Base-by-base conservation (phyloP, 2,329 filamentous ascomycete species). In the Phaeoacremonium minimum region DNA sequence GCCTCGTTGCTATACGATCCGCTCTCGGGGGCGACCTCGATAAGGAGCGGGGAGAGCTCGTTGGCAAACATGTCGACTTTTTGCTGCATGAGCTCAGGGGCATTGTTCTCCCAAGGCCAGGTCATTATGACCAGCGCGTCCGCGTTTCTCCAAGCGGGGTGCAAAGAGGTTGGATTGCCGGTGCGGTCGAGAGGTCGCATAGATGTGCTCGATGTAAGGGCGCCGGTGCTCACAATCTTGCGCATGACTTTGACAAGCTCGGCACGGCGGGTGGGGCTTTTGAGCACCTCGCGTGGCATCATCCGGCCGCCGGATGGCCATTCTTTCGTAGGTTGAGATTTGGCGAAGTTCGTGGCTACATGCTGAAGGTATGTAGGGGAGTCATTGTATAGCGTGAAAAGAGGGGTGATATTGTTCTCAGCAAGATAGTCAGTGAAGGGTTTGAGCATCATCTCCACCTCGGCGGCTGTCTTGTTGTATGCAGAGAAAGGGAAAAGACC, bases 281-380 rank as follows among this genome's bases (percentile, higher is more conserved):
- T 17, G 26, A 36, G 34, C 12, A 30, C 34, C 4, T n/a, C 11
- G 34, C 34, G 34, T 7, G 34, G 15, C 26, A 36, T 36, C 6
- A 36, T 5, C 17, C 34, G 34, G 34, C 34, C 34, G 34, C 34
- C 34, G n/a, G n/a, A n/a, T n/a, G n/a, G n/a, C n/a, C n/a, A n/a
- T n/a, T n/a, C n/a, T n/a, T n/a, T n/a, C n/a, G n/a, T n/a, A n/a
- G n/a, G n/a, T n/a, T n/a, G n/a, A n/a, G n/a, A n/a, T n/a, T n/a
- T n/a, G n/a, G n/a, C 39, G 28, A 44, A 40, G 28, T 34, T 29
- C 16, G 38, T 32, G 19, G 30, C 33, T 8, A 40, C 38, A 19
- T 29, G 38, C 30, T 33, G n/a, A 13, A 41, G 38, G 35, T 18
- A 32, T 18, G 30, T 30, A 3, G 33, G 11, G 26, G 28, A n/a